Percentiles rank a stretch among this genome's conserved stretches.
Conservation (phyloP, 202 grass and related monocot species). For the Cymbopogon flexuosus region DNA sequence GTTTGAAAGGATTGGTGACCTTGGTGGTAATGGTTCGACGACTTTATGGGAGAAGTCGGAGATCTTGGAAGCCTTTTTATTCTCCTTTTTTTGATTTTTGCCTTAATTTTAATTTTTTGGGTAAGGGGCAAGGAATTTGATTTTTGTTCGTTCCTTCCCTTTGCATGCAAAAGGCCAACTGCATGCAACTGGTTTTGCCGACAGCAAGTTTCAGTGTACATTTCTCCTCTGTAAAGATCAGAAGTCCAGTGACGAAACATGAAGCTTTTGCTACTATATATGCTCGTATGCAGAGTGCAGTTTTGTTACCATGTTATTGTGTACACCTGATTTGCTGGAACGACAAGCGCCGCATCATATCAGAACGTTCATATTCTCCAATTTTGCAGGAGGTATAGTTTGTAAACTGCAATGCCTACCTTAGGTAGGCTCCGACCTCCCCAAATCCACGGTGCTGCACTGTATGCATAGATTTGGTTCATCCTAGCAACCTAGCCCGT, state of each 20-base stretch:
- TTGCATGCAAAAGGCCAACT: conserved; percentile 44
- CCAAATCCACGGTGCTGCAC: too few species aligned
- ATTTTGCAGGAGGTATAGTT: too few species aligned
- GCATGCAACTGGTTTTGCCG: conserved; percentile 43
- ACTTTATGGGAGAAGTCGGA: conserved; percentile 28
- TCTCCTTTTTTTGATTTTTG: background rate
- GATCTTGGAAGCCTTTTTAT: background rate
- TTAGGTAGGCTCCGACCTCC: too few species aligned
- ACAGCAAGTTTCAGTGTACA: conserved; percentile 28
- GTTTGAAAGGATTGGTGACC: conserved; percentile 13
- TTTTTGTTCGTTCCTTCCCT: conserved; percentile 78
- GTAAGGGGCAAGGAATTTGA: conserved; percentile 42
- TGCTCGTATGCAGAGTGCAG: background rate
- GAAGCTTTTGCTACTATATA: conserved; percentile 17
- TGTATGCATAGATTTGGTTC: too few species aligned
- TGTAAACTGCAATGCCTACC: too few species aligned
- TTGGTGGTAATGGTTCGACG: conserved; percentile 13
- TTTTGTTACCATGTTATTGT: background rate
- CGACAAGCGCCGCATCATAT: background rate
- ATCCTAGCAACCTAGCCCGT: too few species aligned
- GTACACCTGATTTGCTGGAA: background rate
- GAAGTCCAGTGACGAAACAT: background rate
- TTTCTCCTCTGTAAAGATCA: conserved; percentile 36
- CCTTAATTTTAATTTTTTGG: background rate
- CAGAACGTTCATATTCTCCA: too few species aligned